Base-by-base conservation (phyloP, 192 early-diverging fungal species). In the Linnemannia schmuckeri region DNA sequence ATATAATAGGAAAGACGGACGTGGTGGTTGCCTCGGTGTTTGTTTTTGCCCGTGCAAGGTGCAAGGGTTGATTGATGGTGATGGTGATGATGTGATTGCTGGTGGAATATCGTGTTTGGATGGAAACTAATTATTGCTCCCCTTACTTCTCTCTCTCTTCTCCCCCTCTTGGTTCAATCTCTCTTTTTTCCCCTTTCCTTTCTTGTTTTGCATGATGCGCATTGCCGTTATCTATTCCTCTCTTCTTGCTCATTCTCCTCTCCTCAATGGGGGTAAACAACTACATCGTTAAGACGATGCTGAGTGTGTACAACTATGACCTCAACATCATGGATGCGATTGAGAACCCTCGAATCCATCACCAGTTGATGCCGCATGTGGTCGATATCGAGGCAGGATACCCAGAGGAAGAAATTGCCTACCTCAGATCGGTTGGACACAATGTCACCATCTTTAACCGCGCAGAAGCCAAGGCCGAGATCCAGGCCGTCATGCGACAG, bases 341-440 rank as follows among this genome's bases (percentile, higher is more conserved):
- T 0, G 92, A 93, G 70, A 70, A 76, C 66, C 94, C 96, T 6
- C 92, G 98, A 13, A 80, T 96, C 46, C 98, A 99, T 88, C 96
- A 98, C 89, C 97, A 98, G 88, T 91, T 99, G 72, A 82, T 98
- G 74, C 98, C 98, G 3, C 90, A 98, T 76, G 72, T 74, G 33
- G 79, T 89, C 1, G 76, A 72, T 76, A 81, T 87, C 63, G 85
- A 87, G 52, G 75, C 22, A 2, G 85, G 76, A 20, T 87, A 78
- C 66, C 63, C 85, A 4, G 44, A 6, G 2, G 12, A n/a, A 0
- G 79, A 80, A n/a, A 72, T 81, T 24, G 24, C 57, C 52, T 87
- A 78, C 74, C 66, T 87, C 49, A 38, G 38, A 22, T 46, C 40
- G 10, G 27, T 72, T 6, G 85, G 85, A 20, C 85, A 87, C n/a